These are phyloP conservation scores for Nematocida minor DNA, from an alignment of 371 early-diverging fungal species.

Conservation along the genomic window DNA sequence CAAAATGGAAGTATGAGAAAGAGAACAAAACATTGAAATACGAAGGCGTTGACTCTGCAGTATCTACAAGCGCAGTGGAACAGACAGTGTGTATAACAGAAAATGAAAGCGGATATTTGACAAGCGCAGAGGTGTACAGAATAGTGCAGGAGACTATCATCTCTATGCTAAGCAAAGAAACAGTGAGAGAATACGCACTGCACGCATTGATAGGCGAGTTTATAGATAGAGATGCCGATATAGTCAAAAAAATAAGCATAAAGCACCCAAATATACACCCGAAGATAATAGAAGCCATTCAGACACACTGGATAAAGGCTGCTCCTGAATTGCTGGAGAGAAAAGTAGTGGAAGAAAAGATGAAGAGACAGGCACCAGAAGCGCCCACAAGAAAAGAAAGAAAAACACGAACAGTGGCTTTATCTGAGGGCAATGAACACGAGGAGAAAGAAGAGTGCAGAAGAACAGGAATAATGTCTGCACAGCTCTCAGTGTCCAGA, in stretches of 20 bases:
- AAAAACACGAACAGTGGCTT: not conserved
- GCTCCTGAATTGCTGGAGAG: not conserved
- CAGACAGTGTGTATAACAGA: not conserved
- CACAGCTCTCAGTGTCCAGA: constrained; percentile 30
- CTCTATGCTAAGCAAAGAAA: not conserved
- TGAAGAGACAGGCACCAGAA: not conserved
- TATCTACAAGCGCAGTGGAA: not conserved
- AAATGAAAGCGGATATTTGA: not conserved
- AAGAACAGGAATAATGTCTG: constrained; percentile 8
- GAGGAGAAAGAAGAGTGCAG: constrained; percentile 6
- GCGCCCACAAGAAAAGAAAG: not conserved
- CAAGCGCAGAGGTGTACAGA: not conserved
- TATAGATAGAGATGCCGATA: not conserved
- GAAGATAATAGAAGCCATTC: not conserved
- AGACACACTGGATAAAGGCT: not conserved
- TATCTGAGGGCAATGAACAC: not conserved
- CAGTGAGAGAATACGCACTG: not conserved
- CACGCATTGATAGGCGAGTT: not conserved
- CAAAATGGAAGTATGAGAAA: not conserved
- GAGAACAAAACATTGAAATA: not conserved
- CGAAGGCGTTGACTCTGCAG: not conserved
- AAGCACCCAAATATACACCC: not conserved
- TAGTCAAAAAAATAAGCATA: not conserved
- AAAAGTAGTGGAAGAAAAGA: not conserved
- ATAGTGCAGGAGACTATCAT: not conserved